Percentiles rank a stretch among this genome's conserved stretches.
These are phyloP conservation scores for Pugionium dolabratum DNA, from an alignment of 345 rosid genomes.

Conservation along the genomic window DNA sequence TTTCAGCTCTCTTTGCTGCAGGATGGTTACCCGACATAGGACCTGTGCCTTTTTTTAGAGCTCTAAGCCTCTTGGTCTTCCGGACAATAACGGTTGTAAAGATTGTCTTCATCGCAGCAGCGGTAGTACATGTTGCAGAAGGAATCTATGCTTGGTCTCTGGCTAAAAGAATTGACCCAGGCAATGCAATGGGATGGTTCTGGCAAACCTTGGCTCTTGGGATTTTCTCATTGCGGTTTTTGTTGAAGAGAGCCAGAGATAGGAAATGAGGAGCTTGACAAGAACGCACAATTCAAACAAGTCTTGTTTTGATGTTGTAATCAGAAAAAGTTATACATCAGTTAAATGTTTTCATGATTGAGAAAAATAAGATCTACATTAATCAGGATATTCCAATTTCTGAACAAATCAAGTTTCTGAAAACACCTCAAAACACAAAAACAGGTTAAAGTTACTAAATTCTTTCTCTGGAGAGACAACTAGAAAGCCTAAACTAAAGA, in stretches of 20 bases:
- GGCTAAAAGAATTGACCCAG: conserved; percentile 69
- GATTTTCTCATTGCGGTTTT: conserved; percentile 56
- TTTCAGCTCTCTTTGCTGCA: conserved; percentile 48
- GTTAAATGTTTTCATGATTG: conserved; percentile 14
- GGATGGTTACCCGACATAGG: conserved; percentile 71
- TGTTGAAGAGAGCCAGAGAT: conserved; percentile 61
- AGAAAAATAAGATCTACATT: conserved; percentile 24
- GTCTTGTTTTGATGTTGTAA: conserved; percentile 38
- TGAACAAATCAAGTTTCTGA: conserved; percentile 15
- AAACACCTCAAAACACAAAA: conserved; percentile 2
- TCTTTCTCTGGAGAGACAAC: not conserved
- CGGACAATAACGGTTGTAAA: conserved; percentile 52
- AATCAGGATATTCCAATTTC: conserved; percentile 12
- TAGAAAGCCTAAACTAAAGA: conserved; percentile 25
- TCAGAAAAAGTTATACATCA: conserved; percentile 40
- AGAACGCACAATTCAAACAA: not conserved
- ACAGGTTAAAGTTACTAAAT: conserved; percentile 11
- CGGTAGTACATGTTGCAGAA: conserved; percentile 54
- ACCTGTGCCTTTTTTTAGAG: conserved; percentile 59
- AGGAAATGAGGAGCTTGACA: not conserved
- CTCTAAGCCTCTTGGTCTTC: conserved; percentile 54
- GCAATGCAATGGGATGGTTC: conserved; percentile 77
- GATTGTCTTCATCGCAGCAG: conserved; percentile 44
- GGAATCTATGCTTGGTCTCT: conserved; percentile 60
- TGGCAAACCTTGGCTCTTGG: conserved; percentile 85